A percentile compares a stretch with the other conserved stretches of the same genome.
phyloP scores from a whole-genome alignment of 2,329 filamentous ascomycete genomes.

The Colletotrichum sp. region DNA sequence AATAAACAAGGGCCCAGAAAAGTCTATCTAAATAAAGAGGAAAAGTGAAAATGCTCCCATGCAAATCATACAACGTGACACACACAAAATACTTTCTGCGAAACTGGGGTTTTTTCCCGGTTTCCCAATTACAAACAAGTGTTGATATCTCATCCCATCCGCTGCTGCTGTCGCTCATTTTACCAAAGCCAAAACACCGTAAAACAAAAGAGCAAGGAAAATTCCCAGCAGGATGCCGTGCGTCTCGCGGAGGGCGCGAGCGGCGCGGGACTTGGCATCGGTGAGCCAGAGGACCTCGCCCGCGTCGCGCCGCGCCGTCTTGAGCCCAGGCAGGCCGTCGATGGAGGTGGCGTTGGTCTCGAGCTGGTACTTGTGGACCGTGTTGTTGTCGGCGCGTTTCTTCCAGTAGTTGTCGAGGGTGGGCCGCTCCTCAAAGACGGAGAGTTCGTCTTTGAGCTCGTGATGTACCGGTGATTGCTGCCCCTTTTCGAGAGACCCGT shows the following conservation, averaged over 20 bases:
- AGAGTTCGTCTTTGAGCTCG: conserved; percentile 32
- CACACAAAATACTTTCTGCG: neutral
- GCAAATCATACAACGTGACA: neutral
- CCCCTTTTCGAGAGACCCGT: conserved; percentile 23
- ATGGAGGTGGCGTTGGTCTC: conserved; percentile 60
- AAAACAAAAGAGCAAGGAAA: conserved; percentile 23
- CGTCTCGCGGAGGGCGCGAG: conserved; percentile 3
- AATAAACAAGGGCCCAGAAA: conserved; percentile 5
- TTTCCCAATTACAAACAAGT: neutral
- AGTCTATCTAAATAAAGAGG: neutral
- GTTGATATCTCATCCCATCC: neutral
- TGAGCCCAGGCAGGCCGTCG: conserved; percentile 64
- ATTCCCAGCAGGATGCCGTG: conserved; percentile 21
- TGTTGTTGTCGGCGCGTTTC: conserved; percentile 53
- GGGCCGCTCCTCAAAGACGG: conserved; percentile 57
- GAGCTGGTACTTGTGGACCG: conserved; percentile 60
- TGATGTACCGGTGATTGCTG: conserved; percentile 1
- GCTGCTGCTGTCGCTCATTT: neutral
- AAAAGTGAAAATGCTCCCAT: neutral
- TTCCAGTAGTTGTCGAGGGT: conserved; percentile 59
- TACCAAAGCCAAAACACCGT: neutral
- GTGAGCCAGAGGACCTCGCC: conserved; percentile 53
- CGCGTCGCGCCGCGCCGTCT: conserved; percentile 52
- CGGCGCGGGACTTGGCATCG: conserved; percentile 30
- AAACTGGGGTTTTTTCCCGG: neutral